A percentile compares a stretch with the other conserved stretches of the same genome.
Conservation (phyloP, 129 eudicot species). For the Tanacetum coccineum region DNA sequence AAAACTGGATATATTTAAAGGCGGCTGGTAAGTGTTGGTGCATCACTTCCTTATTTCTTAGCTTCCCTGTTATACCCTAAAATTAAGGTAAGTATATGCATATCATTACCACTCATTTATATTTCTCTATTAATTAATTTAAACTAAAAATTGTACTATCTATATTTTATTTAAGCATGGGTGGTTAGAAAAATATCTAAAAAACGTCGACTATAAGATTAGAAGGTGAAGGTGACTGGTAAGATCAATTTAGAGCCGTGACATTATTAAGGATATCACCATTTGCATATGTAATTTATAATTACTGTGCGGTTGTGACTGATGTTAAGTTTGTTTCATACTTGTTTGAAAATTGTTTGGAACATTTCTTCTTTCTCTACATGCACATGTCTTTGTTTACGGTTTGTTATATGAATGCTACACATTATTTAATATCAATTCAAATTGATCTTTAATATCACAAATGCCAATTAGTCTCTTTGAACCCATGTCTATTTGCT, state of each 20-base stretch:
- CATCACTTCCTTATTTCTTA: slow-evolving; percentile 63
- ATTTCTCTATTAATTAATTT: slow-evolving; percentile 3
- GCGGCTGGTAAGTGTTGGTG: slow-evolving; percentile 60
- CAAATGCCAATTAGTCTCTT: too few relatives aligned
- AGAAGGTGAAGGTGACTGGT: slow-evolving; percentile 86
- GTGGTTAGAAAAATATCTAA: slow-evolving; percentile 75
- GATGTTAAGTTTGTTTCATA: too few relatives aligned
- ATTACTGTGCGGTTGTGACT: too few relatives aligned
- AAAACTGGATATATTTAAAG: too few relatives aligned
- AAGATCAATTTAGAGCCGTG: slow-evolving; percentile 71
- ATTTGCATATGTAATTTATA: slow-evolving; percentile 63
- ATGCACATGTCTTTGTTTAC: too few relatives aligned
- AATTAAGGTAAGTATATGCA: slow-evolving; percentile 53
- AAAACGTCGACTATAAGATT: slow-evolving; percentile 65
- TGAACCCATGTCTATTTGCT: too few relatives aligned
- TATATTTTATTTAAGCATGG: slow-evolving; percentile 35
- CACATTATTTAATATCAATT: too few relatives aligned
- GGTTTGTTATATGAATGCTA: too few relatives aligned
- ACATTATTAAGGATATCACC: slow-evolving; percentile 76
- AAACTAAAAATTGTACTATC: not conserved
- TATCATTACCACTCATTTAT: not conserved
- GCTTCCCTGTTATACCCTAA: slow-evolving; percentile 57
- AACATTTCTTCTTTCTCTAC: too few relatives aligned
- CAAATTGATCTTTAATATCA: too few relatives aligned
- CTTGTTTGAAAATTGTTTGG: too few relatives aligned